Evolutionary conservation across 345 rosid species (phyloP), one percentile per base, ranked within the genome.

Genomic region (Eucalyptus caleyi): DNA sequence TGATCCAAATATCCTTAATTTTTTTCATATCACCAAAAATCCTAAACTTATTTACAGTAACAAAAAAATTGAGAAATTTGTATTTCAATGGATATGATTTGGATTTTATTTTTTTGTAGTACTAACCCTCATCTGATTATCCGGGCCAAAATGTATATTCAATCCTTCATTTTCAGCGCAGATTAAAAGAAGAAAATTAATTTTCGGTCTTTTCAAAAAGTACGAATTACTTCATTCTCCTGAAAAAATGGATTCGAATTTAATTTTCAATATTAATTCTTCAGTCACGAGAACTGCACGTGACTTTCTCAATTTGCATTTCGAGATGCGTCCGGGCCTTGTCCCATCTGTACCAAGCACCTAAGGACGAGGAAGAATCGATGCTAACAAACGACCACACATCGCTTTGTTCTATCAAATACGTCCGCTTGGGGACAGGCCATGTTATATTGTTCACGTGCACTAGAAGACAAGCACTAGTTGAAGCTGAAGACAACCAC

Each of bases 271-370:
- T 44, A 24, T 12, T 16, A 44, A 13, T 45, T 26, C 13, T 24
- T 2, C 23, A 12, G n/a, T 86, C 44, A 40, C 16, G 8, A 11
- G 16, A 72, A 21, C 6, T 21, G 27, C 26, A 11, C 8, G 19
- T 37, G 83, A 72, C 44, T 37, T 12, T 37, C 42, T 69, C 6
- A 34, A 9, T 34, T 69, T 16, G 81, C 81, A 18, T 69, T 26
- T 18, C 44, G 24, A 69, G 37, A 69, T 5, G 81, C 34, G 44
- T 18, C 9, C 13, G 13, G 59, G 92, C 93, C n/a, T 92, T 93
- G 44, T 88, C 92, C 88, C 93, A 90, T 9, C 90, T 91, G 51
- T 62, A 12, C 67, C 30, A 30, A 62, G 32, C 69, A 27, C 34
- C 69, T 1, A 13, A 62, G 69, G 69, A 13, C 18, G 32, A 62